Evolutionary conservation across 2,329 filamentous ascomycete species (phyloP).

Genomic region (Alternaria hordeiaustralica): DNA sequence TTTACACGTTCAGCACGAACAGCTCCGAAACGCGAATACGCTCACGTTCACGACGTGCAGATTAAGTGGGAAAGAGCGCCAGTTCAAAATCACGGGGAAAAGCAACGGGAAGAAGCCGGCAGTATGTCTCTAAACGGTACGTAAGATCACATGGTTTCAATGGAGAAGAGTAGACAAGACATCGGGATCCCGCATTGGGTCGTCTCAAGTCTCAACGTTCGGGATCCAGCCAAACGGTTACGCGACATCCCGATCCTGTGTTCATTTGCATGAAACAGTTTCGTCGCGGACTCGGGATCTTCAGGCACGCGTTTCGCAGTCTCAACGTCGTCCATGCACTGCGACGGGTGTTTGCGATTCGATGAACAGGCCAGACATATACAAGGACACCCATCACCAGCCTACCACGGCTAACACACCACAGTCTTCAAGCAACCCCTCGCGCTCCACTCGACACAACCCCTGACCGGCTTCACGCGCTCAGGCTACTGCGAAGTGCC

Average conservation of each 20-base stretch:
- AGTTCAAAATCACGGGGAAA: not conserved
- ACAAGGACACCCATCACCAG: not conserved
- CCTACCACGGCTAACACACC: not conserved
- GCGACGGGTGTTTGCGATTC: not conserved
- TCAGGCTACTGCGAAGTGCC: constrained; percentile 67
- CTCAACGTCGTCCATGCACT: not conserved
- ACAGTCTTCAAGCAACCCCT: constrained; percentile 49
- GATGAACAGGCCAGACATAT: not conserved
- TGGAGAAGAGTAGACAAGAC: not conserved
- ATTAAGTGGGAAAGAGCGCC: constrained; percentile 10
- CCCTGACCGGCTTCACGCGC: constrained; percentile 66
- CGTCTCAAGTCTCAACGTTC: not conserved
- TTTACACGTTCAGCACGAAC: not conserved
- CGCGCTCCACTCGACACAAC: constrained; percentile 62
- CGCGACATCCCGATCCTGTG: not conserved
- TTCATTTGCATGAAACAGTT: constrained; percentile 13
- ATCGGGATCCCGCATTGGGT: not conserved
- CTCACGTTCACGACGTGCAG: constrained; percentile 39
- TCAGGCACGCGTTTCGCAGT: constrained; percentile 8
- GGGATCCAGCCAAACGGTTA: not conserved
- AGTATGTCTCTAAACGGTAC: constrained; percentile 18
- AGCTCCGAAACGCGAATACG: constrained; percentile 25
- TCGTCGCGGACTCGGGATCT: not conserved
- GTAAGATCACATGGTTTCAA: not conserved
- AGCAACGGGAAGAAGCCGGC: constrained; percentile 2